Base-by-base conservation (phyloP, 1,284 basidiomycete species). In the Testicularia cyperi region DNA sequence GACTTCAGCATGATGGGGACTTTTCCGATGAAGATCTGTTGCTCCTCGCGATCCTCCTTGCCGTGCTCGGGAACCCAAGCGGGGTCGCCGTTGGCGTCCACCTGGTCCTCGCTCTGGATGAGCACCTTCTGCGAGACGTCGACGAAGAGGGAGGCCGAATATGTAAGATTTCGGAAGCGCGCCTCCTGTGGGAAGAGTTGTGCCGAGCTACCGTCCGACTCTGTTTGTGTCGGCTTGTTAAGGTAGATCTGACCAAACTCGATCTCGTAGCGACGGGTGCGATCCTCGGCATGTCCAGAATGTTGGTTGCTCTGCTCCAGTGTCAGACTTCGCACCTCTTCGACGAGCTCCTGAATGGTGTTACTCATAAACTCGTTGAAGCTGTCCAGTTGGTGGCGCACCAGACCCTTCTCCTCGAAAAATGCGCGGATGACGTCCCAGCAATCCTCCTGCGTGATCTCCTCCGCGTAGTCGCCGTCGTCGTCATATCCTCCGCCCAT, bases 281-380 rank as follows among this genome's bases (percentile, higher is more conserved):
- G 82, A 70, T 72, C 72, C 36, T 70, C 74, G 20, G 67, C 70
- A 12, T 67, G 54, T 24, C 69, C 92, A 4, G 91, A 89, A 77
- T 95, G 91, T 79, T 98, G 94, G 75, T 91, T 88, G 48, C 87
- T 87, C 79, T 98, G 94, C 79, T 98, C 94, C 39, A 99, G 81
- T 53, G 94, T 92, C 72, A 99, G 84, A 69, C 90, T 89, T 24
- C 86, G 81, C 65, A 90, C 91, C 80, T 99, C 95, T 75, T 98
- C 94, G 25, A 99, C 92, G 24, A 99, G 83, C 77, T 98, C 94
- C 79, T 98, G 94, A 88, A 99, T 96, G n/a, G 92, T 97, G 74
- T 96, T 97, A 78, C 94, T 90, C 37, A 99, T 90, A 74, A 98
- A 99, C 79, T 98, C 95, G 78, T 99, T 92, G 80, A 95, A 99